Evolutionary conservation across 1,284 basidiomycete genomes (phyloP), one percentile per base, ranked within the genome.

Genomic region (Malassezia globosa): DNA sequence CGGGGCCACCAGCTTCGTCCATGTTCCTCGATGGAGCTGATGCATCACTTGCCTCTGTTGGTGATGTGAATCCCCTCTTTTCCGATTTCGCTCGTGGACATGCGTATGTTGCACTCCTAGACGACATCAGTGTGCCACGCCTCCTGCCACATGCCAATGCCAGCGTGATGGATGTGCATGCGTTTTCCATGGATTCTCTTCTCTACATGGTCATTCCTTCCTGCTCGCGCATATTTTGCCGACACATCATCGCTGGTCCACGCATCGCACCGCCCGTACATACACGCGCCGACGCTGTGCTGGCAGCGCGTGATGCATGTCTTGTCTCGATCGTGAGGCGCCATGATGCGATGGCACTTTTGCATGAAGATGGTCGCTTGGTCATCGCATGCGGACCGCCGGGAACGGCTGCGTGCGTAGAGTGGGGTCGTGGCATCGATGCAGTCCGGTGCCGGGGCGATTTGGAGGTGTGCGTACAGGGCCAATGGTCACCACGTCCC

Each of bases 41-140:
- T n/a, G n/a, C n/a, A n/a, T n/a, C n/a, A n/a, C n/a, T n/a, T n/a
- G n/a, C n/a, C 29, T 13, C 11, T 4, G 29, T 31, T 11, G 29
- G 16, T 16, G 29, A 31, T 5, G 16, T 16, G 29, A 11, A 60
- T 13, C 54, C 58, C 10, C 59, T 55, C 37, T 48, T 62, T 36
- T 57, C 55, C 26, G 46, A 48, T 29, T 60, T 66, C 27, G 60
- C 59, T 2, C 59, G 58, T 22, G 58, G 58, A 36, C 61, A 60
- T 35, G 63, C 61, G 1, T 52, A 49, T 25, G 55, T 54, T 4
- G 55, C 58, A 21, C 58, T 65, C 10, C 44, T 63, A 13, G 63
- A 63, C 14, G 56, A 63, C 44, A 58, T 65, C 46, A 37, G 48
- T 21, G 38, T 58, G 23, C 29, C 50, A 7, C 33, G 21, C n/a